Percentiles rank a stretch among this genome's conserved stretches.
Evolutionary conservation across 306 rosid genomes (phyloP).

Genomic region (Acmispon strigosus): DNA sequence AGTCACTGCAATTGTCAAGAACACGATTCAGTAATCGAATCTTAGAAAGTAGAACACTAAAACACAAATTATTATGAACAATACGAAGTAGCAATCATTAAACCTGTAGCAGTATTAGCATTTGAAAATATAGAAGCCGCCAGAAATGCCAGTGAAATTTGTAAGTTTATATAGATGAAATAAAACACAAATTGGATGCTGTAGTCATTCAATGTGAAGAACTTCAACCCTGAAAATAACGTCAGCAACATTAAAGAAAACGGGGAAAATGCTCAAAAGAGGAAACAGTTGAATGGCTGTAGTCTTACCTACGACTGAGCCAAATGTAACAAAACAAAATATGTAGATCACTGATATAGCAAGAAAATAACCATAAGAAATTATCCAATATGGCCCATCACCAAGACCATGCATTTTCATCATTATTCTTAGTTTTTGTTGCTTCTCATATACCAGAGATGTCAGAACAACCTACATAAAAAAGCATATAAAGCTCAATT

Average conservation of each 20-base stretch:
- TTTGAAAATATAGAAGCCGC: conserved; percentile 57
- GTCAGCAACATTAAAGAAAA: conserved; percentile 26
- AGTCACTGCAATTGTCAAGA: conserved; percentile 43
- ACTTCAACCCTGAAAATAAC: conserved; percentile 58
- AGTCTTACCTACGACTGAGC: conserved; percentile 64
- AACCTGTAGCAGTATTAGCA: conserved; percentile 84
- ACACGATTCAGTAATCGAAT: conserved; percentile 18
- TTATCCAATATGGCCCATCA: conserved; percentile 83
- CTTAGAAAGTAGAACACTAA: conserved; percentile 2
- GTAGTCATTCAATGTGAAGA: conserved; percentile 75
- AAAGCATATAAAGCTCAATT: not conserved
- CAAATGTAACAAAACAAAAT: conserved; percentile 61
- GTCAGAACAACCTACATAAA: conserved; percentile 58
- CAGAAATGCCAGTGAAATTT: conserved; percentile 66
- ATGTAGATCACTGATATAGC: conserved; percentile 48
- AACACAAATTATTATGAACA: not conserved
- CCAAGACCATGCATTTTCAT: conserved; percentile 99
- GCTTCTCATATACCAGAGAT: conserved; percentile 75
- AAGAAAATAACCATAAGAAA: conserved; percentile 70
- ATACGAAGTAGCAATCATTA: conserved; percentile 19
- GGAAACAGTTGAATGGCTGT: conserved; percentile 1
- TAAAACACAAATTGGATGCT: conserved; percentile 73
- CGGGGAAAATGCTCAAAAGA: conserved; percentile 1
- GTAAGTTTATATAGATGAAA: conserved; percentile 77
- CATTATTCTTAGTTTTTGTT: conserved; percentile 84